Conservation (phyloP, 108 stramenopile species). For the Aureococcus anophagefferens region DNA sequence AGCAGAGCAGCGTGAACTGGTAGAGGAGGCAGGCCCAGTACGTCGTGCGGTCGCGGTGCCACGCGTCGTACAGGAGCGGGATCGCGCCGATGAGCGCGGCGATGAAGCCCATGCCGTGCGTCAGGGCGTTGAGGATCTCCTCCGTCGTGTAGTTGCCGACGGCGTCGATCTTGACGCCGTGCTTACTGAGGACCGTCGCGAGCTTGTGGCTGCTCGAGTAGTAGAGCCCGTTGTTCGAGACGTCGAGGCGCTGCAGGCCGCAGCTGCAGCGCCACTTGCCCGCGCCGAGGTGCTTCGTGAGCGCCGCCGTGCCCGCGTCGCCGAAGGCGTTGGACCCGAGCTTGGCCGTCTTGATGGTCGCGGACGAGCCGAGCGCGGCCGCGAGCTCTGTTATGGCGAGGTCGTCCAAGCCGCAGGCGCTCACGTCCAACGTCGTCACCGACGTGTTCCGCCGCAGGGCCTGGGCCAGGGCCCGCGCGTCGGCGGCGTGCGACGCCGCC, state of each 20-base stretch:
- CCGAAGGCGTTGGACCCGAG: no score
- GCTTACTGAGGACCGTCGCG: neutral
- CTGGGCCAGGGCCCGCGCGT: no score
- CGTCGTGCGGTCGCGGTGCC: neutral
- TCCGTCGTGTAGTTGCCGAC: conserved; percentile 15
- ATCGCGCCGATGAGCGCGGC: conserved; percentile 23
- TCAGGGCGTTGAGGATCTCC: conserved; percentile 35
- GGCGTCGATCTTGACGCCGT: neutral
- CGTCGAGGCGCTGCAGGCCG: conserved; percentile 1
- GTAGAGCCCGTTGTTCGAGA: conserved; percentile 12
- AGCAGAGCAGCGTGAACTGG: conserved; percentile 19
- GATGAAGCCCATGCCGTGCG: conserved; percentile 36
- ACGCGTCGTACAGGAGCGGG: conserved; percentile 21
- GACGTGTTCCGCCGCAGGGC: no score
- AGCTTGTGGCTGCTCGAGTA: neutral
- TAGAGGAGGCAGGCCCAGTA: conserved; percentile 13
- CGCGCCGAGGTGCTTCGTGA: no score
- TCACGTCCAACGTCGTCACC: no score
- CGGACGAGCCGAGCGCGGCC: no score
- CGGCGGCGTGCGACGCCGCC: no score
- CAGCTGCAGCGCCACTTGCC: neutral
- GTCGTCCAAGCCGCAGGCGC: no score
- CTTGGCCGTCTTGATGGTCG: no score
- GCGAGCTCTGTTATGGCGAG: no score
- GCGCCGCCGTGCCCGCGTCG: neutral